Conservation (phyloP, 1,284 basidiomycete genomes). For the Tilletia horrida region DNA sequence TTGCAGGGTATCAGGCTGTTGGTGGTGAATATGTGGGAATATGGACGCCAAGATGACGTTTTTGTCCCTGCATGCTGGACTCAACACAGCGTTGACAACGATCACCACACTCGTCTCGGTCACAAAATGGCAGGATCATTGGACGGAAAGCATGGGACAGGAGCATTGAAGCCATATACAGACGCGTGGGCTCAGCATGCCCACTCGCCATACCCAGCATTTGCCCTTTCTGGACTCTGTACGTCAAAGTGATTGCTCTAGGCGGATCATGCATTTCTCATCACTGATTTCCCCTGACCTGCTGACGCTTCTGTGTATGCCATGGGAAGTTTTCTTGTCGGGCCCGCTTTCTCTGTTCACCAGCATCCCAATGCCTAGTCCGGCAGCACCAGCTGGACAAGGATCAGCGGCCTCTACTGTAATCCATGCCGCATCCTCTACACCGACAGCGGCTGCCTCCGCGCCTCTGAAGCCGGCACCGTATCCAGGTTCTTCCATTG, state of each 20-base stretch:
- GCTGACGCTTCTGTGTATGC: neutral
- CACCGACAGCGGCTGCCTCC: neutral
- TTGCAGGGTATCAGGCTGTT: neutral
- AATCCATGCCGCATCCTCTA: neutral
- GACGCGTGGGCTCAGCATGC: slow-evolving; percentile 3
- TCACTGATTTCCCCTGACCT: no score
- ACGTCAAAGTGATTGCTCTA: neutral
- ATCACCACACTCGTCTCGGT: no score
- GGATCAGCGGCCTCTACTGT: neutral
- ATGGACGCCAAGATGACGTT: no score
- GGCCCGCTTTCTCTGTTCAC: neutral
- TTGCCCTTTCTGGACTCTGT: neutral
- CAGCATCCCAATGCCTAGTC: neutral
- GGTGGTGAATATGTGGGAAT: no score
- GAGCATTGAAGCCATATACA: neutral
- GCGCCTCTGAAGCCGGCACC: neutral
- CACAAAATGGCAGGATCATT: neutral
- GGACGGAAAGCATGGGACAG: slow-evolving; percentile 3
- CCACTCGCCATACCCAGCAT: slow-evolving; percentile 6
- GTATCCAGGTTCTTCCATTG: neutral
- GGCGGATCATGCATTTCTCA: no score
- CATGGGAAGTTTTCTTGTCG: neutral
- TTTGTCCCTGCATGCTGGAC: no score
- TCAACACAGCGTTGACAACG: no score
- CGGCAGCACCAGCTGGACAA: neutral